phyloP scores from a whole-genome alignment of 768 basidiomycete species.

The Symmetrospora coprosmae region DNA sequence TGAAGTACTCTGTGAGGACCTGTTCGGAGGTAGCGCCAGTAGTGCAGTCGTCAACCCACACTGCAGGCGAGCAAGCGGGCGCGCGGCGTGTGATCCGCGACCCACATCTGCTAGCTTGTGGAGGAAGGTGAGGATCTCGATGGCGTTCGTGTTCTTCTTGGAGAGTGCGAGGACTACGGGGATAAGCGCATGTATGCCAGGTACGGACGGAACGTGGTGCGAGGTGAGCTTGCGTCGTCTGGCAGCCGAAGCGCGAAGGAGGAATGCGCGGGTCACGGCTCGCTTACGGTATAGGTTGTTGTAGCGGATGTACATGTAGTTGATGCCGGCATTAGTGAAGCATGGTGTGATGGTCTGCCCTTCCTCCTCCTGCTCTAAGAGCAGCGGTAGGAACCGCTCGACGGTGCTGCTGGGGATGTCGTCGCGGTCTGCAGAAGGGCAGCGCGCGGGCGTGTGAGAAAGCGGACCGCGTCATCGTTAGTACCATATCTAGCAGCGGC shows the following conservation, averaged over 20 bases:
- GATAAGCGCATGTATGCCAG: neutral
- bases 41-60: neutral
- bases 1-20: conserved; percentile 96
- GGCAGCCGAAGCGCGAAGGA: no score
- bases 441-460: no score
- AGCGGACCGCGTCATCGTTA: neutral
- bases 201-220: neutral
- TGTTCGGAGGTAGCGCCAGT: conserved; percentile 37
- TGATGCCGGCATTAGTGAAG: conserved; percentile 85
- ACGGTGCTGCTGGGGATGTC: conserved; percentile 80
- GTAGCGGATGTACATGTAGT: conserved; percentile 97
- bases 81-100: neutral
- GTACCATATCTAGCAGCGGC: neutral
- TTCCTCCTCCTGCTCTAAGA: conserved; percentile 94
- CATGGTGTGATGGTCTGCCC: conserved; percentile 91
- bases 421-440: conserved; percentile 64
- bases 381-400: conserved; percentile 80
- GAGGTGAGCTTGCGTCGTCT: neutral
- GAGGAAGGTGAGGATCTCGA: conserved; percentile 89
- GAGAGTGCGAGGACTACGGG: conserved; percentile 79
- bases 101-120: conserved; percentile 59
- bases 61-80: neutral
- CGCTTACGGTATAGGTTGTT: conserved; percentile 86
- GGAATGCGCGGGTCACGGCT: neutral
- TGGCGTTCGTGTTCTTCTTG: conserved; percentile 86